Percentiles rank a stretch among this genome's conserved stretches.
These are phyloP conservation scores for Vigna reflexopilosa DNA, from an alignment of 306 rosid genomes.

Conservation along the genomic window DNA sequence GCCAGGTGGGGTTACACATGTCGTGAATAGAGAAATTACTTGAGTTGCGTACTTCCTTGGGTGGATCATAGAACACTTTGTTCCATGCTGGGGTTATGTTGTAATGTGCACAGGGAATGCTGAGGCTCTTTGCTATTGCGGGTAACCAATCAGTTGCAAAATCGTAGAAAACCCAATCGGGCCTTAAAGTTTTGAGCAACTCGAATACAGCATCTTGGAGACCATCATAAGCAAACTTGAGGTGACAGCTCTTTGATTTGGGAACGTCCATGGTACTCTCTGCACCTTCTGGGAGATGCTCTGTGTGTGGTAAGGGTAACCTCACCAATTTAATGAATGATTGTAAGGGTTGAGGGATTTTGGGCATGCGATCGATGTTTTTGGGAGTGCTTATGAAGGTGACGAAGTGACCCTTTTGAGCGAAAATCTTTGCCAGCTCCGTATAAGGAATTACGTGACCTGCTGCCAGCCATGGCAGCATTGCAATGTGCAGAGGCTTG, in stretches of 20 bases:
- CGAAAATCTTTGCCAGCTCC: constrained; percentile 61
- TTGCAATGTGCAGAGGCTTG: constrained; percentile 55
- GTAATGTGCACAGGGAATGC: no score
- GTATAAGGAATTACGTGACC: constrained; percentile 60
- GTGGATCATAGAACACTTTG: no score
- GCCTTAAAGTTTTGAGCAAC: neutral
- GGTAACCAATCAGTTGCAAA: neutral
- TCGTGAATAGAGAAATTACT: neutral
- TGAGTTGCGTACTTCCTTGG: no score
- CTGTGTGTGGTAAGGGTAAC: constrained; percentile 48
- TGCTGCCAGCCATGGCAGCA: constrained; percentile 71
- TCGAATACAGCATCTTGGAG: no score
- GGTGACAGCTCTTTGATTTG: no score
- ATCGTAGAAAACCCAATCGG: neutral
- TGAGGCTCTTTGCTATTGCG: neutral
- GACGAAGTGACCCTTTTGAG: constrained; percentile 50
- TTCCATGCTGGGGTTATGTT: no score
- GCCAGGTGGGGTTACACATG: neutral
- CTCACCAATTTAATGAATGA: constrained; percentile 41
- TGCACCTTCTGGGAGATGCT: constrained; percentile 50
- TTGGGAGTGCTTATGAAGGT: constrained; percentile 62
- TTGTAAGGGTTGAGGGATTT: constrained; percentile 45
- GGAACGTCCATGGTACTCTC: no score
- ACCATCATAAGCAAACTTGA: no score
- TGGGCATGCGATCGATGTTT: constrained; percentile 58